These are phyloP conservation scores for Umbelopsis ramanniana DNA, from an alignment of 192 early-diverging fungal species.

Conservation along the genomic window DNA sequence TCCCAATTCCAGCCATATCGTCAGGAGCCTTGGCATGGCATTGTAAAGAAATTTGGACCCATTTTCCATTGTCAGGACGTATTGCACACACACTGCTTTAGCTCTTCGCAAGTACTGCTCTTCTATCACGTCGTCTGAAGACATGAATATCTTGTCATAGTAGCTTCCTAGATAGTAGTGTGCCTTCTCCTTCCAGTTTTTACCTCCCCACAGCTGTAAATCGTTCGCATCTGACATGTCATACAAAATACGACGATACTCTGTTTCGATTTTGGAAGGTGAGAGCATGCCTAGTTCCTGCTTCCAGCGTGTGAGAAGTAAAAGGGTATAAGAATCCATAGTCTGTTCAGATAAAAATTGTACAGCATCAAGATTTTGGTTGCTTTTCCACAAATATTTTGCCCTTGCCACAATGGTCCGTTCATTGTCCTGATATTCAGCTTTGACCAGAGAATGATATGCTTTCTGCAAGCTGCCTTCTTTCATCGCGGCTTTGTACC, in stretches of 20 bases:
- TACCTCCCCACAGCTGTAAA: not conserved
- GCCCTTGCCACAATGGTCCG: not conserved
- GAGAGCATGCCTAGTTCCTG: not conserved
- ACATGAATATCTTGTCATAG: constrained; percentile 58
- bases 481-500: constrained; percentile 3
- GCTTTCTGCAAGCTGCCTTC: not conserved
- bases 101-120: constrained; percentile 14
- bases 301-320: not conserved
- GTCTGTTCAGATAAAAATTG: not conserved
- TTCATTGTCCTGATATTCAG: not conserved
- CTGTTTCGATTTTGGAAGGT: not conserved
- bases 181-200: constrained; percentile 68
- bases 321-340: not conserved
- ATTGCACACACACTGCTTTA: constrained; percentile 26
- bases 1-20: constrained; percentile 83
- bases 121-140: constrained; percentile 22
- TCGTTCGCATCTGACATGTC: not conserved
- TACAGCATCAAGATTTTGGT: not conserved
- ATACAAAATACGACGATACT: not conserved
- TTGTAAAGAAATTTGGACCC: constrained; percentile 85
- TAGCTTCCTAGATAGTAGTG: constrained; percentile 65
- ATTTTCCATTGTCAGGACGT: constrained; percentile 55
- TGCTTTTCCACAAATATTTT: constrained; percentile 1
- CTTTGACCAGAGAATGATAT: not conserved
- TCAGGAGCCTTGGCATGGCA: constrained; percentile 82